These are phyloP conservation scores for Talinum fruticosum DNA, from an alignment of 148 eudicot species.

Conservation along the genomic window DNA sequence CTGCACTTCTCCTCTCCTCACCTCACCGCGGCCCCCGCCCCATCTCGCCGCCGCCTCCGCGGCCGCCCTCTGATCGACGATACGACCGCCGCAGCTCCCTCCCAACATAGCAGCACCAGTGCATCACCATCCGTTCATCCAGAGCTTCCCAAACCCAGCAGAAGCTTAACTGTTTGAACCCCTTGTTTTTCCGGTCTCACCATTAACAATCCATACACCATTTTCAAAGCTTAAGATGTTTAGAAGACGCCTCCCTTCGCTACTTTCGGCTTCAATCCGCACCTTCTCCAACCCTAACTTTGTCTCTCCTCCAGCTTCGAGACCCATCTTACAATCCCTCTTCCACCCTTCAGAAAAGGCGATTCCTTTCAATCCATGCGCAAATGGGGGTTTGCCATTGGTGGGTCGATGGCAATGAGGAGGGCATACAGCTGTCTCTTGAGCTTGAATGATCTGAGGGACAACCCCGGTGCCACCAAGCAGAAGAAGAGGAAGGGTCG, in stretches of 20 bases:
- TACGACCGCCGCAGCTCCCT: too few species aligned
- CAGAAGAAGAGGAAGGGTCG: slow-evolving; percentile 93
- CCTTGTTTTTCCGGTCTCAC: too few species aligned
- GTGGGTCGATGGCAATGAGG: slow-evolving; percentile 10
- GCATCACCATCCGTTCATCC: too few species aligned
- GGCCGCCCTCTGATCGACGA: too few species aligned
- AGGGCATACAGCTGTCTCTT: slow-evolving; percentile 54
- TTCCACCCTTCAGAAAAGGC: background rate
- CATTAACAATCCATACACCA: background rate
- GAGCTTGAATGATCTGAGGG: slow-evolving; percentile 71
- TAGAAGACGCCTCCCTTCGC: slow-evolving; percentile 33
- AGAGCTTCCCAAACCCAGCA: too few species aligned
- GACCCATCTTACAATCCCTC: slow-evolving; percentile 13
- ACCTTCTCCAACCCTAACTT: slow-evolving; percentile 19
- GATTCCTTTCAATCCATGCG: background rate
- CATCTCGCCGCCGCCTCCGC: too few species aligned
- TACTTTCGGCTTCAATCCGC: slow-evolving; percentile 26
- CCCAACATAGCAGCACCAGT: too few species aligned
- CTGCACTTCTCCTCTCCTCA: too few species aligned
- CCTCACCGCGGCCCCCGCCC: too few species aligned
- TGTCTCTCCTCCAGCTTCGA: slow-evolving; percentile 2
- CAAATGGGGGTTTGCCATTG: slow-evolving; percentile 10
- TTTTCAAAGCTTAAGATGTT: slow-evolving; percentile 24
- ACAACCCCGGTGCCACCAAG: slow-evolving; percentile 77
- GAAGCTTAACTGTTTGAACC: too few species aligned